Conservation (phyloP, 257 asterid species). For the Solanum gracilifrons region DNA sequence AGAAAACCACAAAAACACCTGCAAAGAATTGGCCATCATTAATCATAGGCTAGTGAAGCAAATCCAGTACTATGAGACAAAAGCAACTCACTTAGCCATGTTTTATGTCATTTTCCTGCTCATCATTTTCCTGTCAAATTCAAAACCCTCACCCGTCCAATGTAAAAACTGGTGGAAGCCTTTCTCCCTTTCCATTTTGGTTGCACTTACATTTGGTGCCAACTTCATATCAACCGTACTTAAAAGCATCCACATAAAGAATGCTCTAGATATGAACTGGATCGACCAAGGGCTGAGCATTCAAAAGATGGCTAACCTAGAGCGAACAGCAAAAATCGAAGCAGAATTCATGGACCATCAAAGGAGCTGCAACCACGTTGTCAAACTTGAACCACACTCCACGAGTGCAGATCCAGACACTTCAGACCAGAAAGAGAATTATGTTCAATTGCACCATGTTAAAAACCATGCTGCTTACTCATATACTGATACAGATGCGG, state of each 20-base stretch:
- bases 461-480: neutral
- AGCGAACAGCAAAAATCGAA: neutral
- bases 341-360: neutral
- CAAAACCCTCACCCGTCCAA: neutral
- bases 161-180: slow-evolving; percentile 15
- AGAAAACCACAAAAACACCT: neutral
- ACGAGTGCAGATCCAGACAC: neutral
- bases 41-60: slow-evolving; percentile 10
- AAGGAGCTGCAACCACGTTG: neutral
- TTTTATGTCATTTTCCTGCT: slow-evolving; percentile 12
- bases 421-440: neutral
- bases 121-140: slow-evolving; percentile 1
- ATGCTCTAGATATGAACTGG: slow-evolving; percentile 9
- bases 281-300: slow-evolving; percentile 4
- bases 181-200: slow-evolving; percentile 5
- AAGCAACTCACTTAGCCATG: slow-evolving; percentile 5
- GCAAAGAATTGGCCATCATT: neutral
- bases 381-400: neutral
- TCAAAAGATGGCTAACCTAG: slow-evolving; percentile 5
- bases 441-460: neutral
- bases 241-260: slow-evolving; percentile 2
- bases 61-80: slow-evolving; percentile 16
- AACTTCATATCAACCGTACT: slow-evolving; percentile 7
- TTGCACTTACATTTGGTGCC: slow-evolving; percentile 3
- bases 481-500: neutral